Evolutionary conservation across 2,329 filamentous ascomycete species (phyloP).

Genomic region (Paracamarosporium sp.): DNA sequence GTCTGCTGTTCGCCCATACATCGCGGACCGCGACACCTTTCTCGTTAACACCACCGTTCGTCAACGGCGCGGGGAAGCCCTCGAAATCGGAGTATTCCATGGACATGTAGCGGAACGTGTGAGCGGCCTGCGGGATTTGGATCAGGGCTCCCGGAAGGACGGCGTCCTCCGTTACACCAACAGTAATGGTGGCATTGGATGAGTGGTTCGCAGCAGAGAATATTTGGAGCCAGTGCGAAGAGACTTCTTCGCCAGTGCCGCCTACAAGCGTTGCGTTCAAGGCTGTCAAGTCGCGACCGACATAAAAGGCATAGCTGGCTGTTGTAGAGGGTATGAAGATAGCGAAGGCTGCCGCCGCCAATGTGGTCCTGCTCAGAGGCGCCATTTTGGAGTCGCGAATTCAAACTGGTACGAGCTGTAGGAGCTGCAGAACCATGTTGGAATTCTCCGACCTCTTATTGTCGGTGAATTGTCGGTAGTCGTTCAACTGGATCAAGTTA

Average conservation of each 20-base stretch:
- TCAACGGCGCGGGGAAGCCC: conserved; percentile 53
- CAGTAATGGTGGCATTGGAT: conserved; percentile 51
- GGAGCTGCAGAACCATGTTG: neutral
- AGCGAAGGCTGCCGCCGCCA: neutral
- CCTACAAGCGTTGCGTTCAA: conserved; percentile 54
- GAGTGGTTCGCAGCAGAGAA: conserved; percentile 52
- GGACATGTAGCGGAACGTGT: conserved; percentile 44
- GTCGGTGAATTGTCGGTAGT: neutral
- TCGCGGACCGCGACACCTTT: conserved; percentile 51
- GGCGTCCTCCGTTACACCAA: conserved; percentile 52
- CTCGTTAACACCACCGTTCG: conserved; percentile 54
- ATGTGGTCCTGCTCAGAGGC: neutral
- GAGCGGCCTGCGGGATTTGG: conserved; percentile 41
- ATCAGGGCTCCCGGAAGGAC: conserved; percentile 44
- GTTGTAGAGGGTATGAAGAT: conserved; percentile 15
- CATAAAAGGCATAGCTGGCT: conserved; percentile 59
- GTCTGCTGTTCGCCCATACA: conserved; percentile 51
- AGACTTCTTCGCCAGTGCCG: conserved; percentile 57
- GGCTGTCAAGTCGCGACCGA: conserved; percentile 54
- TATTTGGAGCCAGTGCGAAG: conserved; percentile 56
- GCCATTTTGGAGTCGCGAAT: neutral
- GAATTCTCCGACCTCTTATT: neutral
- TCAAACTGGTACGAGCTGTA: neutral
- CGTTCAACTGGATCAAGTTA: neutral
- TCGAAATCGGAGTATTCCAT: conserved; percentile 51